Percentiles rank a stretch among this genome's conserved stretches.
Conservation (phyloP, 257 asterid genomes). For the Fraxinus pennsylvanica region DNA sequence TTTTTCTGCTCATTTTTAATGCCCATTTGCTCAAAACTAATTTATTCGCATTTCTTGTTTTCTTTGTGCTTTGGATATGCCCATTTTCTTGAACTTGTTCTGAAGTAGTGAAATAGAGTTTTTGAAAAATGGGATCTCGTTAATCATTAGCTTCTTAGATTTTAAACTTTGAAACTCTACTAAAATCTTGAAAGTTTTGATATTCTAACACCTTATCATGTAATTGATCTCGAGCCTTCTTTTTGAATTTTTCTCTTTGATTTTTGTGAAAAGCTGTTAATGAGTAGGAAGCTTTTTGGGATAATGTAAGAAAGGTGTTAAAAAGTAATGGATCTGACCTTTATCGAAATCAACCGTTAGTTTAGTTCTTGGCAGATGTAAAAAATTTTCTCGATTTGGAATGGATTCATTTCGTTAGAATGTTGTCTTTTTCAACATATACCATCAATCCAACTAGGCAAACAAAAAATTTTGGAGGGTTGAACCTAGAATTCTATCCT, state of each 20-base stretch:
- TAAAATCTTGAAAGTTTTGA: conserved; percentile 9
- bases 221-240: conserved; percentile 30
- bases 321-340: conserved; percentile 47
- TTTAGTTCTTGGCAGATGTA: conserved; percentile 32
- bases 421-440: conserved; percentile 18
- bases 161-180: conserved; percentile 18
- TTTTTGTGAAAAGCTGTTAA: conserved; percentile 33
- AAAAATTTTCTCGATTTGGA: conserved; percentile 25
- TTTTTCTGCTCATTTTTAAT: conserved; percentile 25
- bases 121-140: conserved; percentile 41
- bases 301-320: conserved; percentile 40
- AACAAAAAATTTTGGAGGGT: background rate
- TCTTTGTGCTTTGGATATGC: conserved; percentile 27
- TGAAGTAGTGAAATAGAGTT: conserved; percentile 22
- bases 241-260: conserved; percentile 16
- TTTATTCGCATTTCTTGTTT: conserved; percentile 18
- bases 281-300: conserved; percentile 26
- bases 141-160: conserved; percentile 21
- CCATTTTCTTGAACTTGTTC: conserved; percentile 27
- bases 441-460: conserved; percentile 38
- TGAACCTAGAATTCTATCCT: conserved; percentile 17
- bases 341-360: conserved; percentile 38
- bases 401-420: conserved; percentile 37
- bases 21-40: conserved; percentile 34
- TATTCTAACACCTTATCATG: conserved; percentile 28